These are phyloP conservation scores for Xylaria sp. DNA, from an alignment of 495 filamentous ascomycete species.

Conservation along the genomic window DNA sequence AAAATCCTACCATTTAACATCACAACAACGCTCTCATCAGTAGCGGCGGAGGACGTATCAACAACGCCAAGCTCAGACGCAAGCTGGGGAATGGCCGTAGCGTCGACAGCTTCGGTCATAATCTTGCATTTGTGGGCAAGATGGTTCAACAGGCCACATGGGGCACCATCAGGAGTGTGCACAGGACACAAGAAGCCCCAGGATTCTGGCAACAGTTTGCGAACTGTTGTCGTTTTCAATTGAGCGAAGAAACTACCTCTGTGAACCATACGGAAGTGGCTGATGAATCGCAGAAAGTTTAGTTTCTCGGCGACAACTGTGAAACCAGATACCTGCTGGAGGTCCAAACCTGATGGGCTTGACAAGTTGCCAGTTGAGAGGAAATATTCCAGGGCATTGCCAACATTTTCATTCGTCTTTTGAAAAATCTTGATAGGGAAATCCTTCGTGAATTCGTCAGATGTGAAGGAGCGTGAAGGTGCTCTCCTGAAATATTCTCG, in stretches of 20 bases:
- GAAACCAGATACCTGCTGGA: slow-evolving; percentile 93
- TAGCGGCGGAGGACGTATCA: slow-evolving; percentile 72
- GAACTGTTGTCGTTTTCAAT: slow-evolving; percentile 94
- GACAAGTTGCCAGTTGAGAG: slow-evolving; percentile 93
- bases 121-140: slow-evolving; percentile 95
- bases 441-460: slow-evolving; percentile 74
- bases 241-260: slow-evolving; percentile 98
- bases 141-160: slow-evolving; percentile 95
- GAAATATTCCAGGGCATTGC: slow-evolving; percentile 88
- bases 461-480: slow-evolving; percentile 68
- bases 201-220: slow-evolving; percentile 93
- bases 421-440: slow-evolving; percentile 78
- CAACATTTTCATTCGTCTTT: slow-evolving; percentile 86
- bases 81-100: slow-evolving; percentile 71
- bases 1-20: slow-evolving; percentile 89
- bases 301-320: slow-evolving; percentile 98
- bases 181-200: slow-evolving; percentile 98
- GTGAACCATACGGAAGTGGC: slow-evolving; percentile 99
- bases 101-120: slow-evolving; percentile 72
- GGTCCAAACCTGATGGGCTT: slow-evolving; percentile 88
- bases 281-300: slow-evolving; percentile 98
- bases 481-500: slow-evolving; percentile 76
- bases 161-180: slow-evolving; percentile 94
- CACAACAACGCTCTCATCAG: slow-evolving; percentile 81
- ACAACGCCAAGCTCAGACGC: slow-evolving; percentile 80